These are phyloP conservation scores for Bacidia gigantensis DNA, from an alignment of 495 filamentous ascomycete species.

Conservation along the genomic window DNA sequence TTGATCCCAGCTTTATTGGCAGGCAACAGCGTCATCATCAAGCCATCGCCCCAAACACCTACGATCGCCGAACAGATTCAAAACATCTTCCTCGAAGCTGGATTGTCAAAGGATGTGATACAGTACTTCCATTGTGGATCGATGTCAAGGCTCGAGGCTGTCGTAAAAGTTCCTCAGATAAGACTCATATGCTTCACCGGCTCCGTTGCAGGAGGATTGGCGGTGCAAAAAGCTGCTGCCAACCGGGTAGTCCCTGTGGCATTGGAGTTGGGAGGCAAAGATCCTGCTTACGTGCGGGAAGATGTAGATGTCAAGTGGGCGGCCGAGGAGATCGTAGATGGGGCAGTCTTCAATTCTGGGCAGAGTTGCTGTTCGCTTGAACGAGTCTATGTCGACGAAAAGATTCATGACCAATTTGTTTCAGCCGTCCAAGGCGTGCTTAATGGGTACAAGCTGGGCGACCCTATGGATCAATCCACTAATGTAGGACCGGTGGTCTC, in stretches of 20 bases:
- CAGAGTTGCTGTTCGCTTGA: constrained; percentile 94
- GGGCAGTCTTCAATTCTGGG: constrained; percentile 90
- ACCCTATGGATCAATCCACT: constrained; percentile 65
- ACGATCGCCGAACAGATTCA: constrained; percentile 74
- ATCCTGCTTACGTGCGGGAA: constrained; percentile 73
- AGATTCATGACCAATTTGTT: constrained; percentile 70
- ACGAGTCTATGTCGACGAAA: constrained; percentile 79
- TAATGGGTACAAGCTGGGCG: constrained; percentile 74
- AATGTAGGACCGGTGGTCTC: constrained; percentile 86
- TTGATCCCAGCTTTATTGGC: constrained; percentile 76
- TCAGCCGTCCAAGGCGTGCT: constrained; percentile 65
- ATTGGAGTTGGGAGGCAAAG: constrained; percentile 84
- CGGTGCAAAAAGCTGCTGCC: constrained; percentile 70
- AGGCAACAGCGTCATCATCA: constrained; percentile 80
- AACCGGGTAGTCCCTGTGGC: constrained; percentile 71
- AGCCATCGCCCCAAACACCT: constrained; percentile 87
- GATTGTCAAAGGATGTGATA: constrained; percentile 64
- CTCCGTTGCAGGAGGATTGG: constrained; percentile 74
- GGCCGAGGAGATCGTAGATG: constrained; percentile 84
- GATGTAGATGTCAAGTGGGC: constrained; percentile 85
- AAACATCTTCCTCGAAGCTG: constrained; percentile 60
- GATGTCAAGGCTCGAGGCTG: constrained; percentile 48
- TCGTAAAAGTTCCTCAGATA: constrained; percentile 62
- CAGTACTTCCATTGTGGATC: constrained; percentile 85
- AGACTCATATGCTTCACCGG: constrained; percentile 79